These are phyloP conservation scores for Eutrema japonicum DNA, from an alignment of 345 rosid genomes.

Conservation along the genomic window DNA sequence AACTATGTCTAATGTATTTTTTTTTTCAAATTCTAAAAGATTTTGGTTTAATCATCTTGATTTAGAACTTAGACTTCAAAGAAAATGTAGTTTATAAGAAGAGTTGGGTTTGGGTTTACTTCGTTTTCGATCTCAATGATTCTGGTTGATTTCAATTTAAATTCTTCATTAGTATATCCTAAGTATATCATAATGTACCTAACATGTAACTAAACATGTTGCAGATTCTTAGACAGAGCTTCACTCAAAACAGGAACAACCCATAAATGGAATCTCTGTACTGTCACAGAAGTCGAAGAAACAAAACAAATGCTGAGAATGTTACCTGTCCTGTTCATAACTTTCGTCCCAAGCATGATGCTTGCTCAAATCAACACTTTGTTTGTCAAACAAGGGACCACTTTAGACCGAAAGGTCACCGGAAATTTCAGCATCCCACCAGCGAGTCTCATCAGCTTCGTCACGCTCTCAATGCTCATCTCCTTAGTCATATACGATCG, in stretches of 20 bases:
- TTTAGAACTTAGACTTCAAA: background rate
- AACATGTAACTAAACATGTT: background rate
- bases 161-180: background rate
- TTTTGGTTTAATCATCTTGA: background rate
- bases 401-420: conserved; percentile 57
- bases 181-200: too few relatives aligned
- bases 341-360: conserved; percentile 86
- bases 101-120: background rate
- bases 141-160: background rate
- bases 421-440: conserved; percentile 68
- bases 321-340: conserved; percentile 69
- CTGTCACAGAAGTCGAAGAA: conserved; percentile 94
- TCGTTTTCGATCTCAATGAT: background rate
- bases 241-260: conserved; percentile 59
- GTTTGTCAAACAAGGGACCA: conserved; percentile 91
- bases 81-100: background rate
- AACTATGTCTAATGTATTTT: background rate
- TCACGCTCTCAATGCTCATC: conserved; percentile 67
- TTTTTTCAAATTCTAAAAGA: background rate
- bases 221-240: conserved; percentile 65
- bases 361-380: conserved; percentile 73
- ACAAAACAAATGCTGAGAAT: conserved; percentile 92
- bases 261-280: conserved; percentile 63
- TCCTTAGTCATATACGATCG: conserved; percentile 63
- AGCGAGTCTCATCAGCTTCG: conserved; percentile 63